These are phyloP conservation scores for Cytidiella melzeri DNA, from an alignment of 768 basidiomycete species.

Conservation along the genomic window DNA sequence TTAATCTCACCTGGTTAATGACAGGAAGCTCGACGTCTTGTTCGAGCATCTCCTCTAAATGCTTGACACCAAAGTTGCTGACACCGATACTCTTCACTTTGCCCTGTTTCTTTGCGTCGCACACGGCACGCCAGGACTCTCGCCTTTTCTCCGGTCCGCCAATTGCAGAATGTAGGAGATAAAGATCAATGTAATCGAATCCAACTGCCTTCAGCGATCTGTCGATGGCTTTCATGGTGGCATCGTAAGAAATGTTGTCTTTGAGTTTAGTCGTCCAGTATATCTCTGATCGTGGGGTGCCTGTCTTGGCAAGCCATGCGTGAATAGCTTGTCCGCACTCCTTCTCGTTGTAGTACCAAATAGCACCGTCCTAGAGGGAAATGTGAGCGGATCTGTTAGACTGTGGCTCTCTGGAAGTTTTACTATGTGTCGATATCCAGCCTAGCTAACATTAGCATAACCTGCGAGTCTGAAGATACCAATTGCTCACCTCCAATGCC, in stretches of 20 bases:
- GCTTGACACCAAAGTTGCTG: slow-evolving; percentile 53
- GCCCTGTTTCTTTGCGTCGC: slow-evolving; percentile 57
- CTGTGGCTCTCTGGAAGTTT: slow-evolving; percentile 17
- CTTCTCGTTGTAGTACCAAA: slow-evolving; percentile 60
- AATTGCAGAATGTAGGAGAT: slow-evolving; percentile 64
- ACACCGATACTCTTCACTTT: slow-evolving; percentile 58
- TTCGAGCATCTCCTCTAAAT: slow-evolving; percentile 48
- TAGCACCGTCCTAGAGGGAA: slow-evolving; percentile 36
- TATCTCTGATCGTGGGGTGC: slow-evolving; percentile 49
- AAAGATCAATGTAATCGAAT: slow-evolving; percentile 64
- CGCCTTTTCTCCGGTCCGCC: slow-evolving; percentile 50
- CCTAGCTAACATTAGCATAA: slow-evolving; percentile 26
- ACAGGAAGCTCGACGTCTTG: slow-evolving; percentile 44
- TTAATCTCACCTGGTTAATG: slow-evolving; percentile 49
- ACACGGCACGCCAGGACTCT: slow-evolving; percentile 62
- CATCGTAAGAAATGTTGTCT: slow-evolving; percentile 46
- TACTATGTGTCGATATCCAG: slow-evolving; percentile 61
- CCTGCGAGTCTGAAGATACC: background rate
- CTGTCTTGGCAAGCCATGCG: slow-evolving; percentile 42
- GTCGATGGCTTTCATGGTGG: slow-evolving; percentile 43
- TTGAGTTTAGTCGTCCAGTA: slow-evolving; percentile 71
- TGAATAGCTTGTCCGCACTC: slow-evolving; percentile 58
- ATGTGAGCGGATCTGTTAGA: background rate
- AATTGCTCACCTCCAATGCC: slow-evolving; percentile 48
- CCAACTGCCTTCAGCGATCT: slow-evolving; percentile 47